A percentile compares a stretch with the other conserved stretches of the same genome.
These are phyloP conservation scores for Trametes hirsuta DNA, from an alignment of 1,284 basidiomycete genomes.

Conservation along the genomic window DNA sequence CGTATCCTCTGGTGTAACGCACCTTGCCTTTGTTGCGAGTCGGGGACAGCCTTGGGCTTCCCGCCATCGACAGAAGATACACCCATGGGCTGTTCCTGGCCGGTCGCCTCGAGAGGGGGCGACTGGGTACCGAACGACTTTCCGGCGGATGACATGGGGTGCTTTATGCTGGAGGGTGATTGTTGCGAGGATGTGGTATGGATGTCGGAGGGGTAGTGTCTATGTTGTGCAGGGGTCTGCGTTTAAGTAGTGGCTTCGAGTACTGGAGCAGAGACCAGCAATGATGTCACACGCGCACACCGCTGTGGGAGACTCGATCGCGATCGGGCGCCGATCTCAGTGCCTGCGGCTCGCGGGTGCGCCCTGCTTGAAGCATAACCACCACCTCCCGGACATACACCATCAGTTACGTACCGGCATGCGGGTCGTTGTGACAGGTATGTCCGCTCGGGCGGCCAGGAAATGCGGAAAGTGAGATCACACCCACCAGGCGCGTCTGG, in stretches of 20 bases:
- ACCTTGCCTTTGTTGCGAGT: conserved; percentile 43
- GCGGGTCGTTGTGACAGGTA: conserved; percentile 58
- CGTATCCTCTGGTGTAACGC: neutral
- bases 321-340: neutral
- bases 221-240: no score
- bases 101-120: conserved; percentile 54
- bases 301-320: conserved; percentile 3
- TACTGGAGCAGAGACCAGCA: neutral
- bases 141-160: conserved; percentile 28
- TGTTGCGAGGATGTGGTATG: neutral
- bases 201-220: neutral
- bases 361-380: no score
- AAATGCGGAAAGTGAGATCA: neutral
- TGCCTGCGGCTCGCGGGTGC: neutral
- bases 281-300: conserved; percentile 12
- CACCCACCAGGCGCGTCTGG: conserved; percentile 70
- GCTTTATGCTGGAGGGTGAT: neutral
- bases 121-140: conserved; percentile 46
- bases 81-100: conserved; percentile 49
- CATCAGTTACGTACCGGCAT: conserved; percentile 16
- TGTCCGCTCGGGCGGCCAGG: neutral
- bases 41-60: conserved; percentile 38
- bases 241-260: no score
- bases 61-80: conserved; percentile 48
- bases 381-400: no score